phyloP scores from a whole-genome alignment of 352 stramenopile species.

The Pythium rishiriense region DNA sequence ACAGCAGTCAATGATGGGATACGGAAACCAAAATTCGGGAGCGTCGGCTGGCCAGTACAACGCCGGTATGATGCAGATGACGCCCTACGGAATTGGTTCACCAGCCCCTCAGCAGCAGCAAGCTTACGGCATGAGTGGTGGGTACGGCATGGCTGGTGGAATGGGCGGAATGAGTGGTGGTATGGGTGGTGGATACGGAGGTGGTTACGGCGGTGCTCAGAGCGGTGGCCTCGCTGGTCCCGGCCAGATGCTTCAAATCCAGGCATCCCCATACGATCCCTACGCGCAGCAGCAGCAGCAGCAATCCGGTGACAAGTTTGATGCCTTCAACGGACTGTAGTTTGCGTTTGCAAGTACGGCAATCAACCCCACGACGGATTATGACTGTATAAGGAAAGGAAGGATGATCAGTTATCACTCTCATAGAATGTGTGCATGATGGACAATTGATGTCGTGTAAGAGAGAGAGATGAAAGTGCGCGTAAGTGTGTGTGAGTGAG shows the following conservation, averaged over 20 bases:
- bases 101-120: constrained; percentile 39
- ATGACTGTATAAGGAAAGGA: constrained; percentile 7
- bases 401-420: constrained; percentile 6
- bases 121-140: constrained; percentile 41
- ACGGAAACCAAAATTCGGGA: constrained; percentile 32
- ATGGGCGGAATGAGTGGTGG: constrained; percentile 25
- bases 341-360: neutral
- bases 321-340: constrained; percentile 77
- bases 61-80: constrained; percentile 73
- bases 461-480: neutral
- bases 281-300: constrained; percentile 57
- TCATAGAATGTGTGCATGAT: constrained; percentile 18
- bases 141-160: constrained; percentile 28
- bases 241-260: constrained; percentile 70
- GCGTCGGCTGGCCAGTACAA: constrained; percentile 45
- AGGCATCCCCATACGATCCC: constrained; percentile 52
- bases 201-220: constrained; percentile 30
- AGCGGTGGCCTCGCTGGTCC: constrained; percentile 50
- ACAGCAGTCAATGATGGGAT: constrained; percentile 27
- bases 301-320: constrained; percentile 62
- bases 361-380: neutral
- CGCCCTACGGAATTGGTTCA: constrained; percentile 57
- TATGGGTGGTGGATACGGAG: constrained; percentile 23
- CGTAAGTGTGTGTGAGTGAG: constrained; percentile 27
- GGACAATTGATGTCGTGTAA: neutral